Evolutionary conservation across 768 basidiomycete genomes (phyloP).

Genomic region (Porphyrellus cyaneotinctus): DNA sequence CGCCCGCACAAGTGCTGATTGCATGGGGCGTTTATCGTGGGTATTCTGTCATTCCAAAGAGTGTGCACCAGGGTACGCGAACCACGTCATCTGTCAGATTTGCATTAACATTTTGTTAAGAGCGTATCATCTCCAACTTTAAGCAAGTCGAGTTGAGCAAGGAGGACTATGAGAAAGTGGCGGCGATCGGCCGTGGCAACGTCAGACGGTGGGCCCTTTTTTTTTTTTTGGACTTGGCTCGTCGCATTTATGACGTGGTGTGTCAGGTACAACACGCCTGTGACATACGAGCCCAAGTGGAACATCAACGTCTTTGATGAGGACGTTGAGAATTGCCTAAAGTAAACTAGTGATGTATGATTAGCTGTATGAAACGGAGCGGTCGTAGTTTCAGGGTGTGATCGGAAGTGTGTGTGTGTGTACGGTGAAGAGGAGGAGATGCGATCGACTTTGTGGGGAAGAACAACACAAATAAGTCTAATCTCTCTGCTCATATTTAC

Average conservation of each 20-base stretch:
- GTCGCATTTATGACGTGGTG: not conserved
- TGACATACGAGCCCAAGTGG: slow-evolving; percentile 59
- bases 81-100: not conserved
- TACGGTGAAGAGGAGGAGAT: not conserved
- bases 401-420: too few relatives aligned
- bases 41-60: slow-evolving; percentile 83
- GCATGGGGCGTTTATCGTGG: slow-evolving; percentile 78
- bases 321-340: slow-evolving; percentile 45
- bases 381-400: too few relatives aligned
- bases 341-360: too few relatives aligned
- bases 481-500: slow-evolving; percentile 5
- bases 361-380: not conserved
- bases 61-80: slow-evolving; percentile 52
- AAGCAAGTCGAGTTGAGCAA: slow-evolving; percentile 63
- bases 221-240: not conserved
- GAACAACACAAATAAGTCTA: slow-evolving; percentile 9
- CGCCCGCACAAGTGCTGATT: slow-evolving; percentile 77
- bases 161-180: slow-evolving; percentile 58
- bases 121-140: slow-evolving; percentile 74
- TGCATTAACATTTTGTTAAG: slow-evolving; percentile 21
- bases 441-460: slow-evolving; percentile 24
- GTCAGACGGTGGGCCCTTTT: slow-evolving; percentile 28
- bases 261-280: slow-evolving; percentile 58
- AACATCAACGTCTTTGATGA: slow-evolving; percentile 70
- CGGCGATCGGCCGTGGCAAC: slow-evolving; percentile 38